These are phyloP conservation scores for Fusarium keratoplasticum DNA, from an alignment of 2,329 filamentous ascomycete genomes.

Conservation along the genomic window DNA sequence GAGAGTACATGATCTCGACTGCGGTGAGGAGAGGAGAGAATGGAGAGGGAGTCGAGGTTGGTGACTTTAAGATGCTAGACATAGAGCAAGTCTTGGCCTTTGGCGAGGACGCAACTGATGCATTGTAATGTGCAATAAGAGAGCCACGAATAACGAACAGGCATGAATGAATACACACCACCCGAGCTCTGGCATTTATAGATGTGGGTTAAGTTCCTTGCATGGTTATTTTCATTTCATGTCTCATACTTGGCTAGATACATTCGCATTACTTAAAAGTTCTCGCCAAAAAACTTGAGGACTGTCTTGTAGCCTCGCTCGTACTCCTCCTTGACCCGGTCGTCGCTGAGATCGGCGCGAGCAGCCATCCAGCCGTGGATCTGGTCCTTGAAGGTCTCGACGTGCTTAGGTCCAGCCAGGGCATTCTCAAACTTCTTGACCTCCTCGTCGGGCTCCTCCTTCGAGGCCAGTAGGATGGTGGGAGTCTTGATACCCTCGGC, in stretches of 20 bases:
- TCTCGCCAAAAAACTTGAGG: conserved; percentile 67
- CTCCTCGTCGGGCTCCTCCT: conserved; percentile 68
- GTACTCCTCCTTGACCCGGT: conserved; percentile 70
- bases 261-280: conserved; percentile 50
- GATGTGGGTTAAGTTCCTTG: background rate
- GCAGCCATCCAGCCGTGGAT: conserved; percentile 82
- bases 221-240: conserved; percentile 15
- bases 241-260: conserved; percentile 16
- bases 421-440: conserved; percentile 68
- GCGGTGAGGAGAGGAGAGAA: conserved; percentile 58
- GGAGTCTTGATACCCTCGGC: conserved; percentile 71
- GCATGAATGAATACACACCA: background rate
- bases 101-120: conserved; percentile 50
- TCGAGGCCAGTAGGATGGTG: conserved; percentile 71
- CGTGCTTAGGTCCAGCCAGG: conserved; percentile 66
- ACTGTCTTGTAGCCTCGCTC: conserved; percentile 70
- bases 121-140: background rate
- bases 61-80: conserved; percentile 56
- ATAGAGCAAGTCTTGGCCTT: conserved; percentile 59
- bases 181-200: background rate
- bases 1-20: conserved; percentile 67
- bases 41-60: conserved; percentile 54
- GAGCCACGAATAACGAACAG: conserved; percentile 8
- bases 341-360: conserved; percentile 67
- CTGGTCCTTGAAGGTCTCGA: conserved; percentile 75